These are phyloP conservation scores for Globisporangium heterothallicum DNA, from an alignment of 352 stramenopile genomes.

Conservation along the genomic window DNA sequence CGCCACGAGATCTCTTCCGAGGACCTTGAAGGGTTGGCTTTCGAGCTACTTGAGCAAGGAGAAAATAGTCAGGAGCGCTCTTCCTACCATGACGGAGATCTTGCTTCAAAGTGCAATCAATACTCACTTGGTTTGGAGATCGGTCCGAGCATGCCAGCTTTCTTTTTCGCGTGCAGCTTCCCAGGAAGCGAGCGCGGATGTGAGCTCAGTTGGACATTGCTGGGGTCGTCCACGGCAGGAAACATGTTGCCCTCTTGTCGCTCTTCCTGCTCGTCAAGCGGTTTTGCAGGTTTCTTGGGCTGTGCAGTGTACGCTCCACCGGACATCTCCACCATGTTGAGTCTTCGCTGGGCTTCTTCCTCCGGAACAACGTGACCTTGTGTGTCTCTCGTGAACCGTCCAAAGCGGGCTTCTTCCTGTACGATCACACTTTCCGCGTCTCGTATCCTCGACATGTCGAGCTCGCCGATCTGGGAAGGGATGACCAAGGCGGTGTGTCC, in stretches of 20 bases:
- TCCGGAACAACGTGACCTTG: constrained; percentile 67
- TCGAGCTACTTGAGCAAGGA: constrained; percentile 15
- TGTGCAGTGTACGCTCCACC: constrained; percentile 33
- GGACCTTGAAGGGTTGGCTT: constrained; percentile 26
- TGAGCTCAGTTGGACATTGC: neutral
- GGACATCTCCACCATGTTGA: constrained; percentile 56
- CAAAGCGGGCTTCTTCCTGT: constrained; percentile 60
- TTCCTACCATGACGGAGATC: neutral
- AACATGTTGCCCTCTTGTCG: neutral
- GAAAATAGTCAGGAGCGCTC: neutral
- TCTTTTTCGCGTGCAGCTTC: constrained; percentile 57
- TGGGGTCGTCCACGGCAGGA: neutral
- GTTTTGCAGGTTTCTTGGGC: too few species aligned
- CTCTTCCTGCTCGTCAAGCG: constrained; percentile 3
- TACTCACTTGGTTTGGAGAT: constrained; percentile 53
- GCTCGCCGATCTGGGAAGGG: constrained; percentile 75
- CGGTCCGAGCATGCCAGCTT: constrained; percentile 56
- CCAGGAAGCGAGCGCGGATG: constrained; percentile 13
- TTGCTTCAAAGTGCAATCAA: too few species aligned
- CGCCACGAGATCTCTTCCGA: constrained; percentile 51
- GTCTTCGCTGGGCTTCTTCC: constrained; percentile 42
- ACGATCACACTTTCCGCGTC: constrained; percentile 64
- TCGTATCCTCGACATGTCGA: constrained; percentile 78
- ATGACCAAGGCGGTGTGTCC: constrained; percentile 10
- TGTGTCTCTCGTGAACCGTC: constrained; percentile 58